phyloP scores from a whole-genome alignment of 805 yeast genomes.

The Cyberlindnera misumaiensis region DNA sequence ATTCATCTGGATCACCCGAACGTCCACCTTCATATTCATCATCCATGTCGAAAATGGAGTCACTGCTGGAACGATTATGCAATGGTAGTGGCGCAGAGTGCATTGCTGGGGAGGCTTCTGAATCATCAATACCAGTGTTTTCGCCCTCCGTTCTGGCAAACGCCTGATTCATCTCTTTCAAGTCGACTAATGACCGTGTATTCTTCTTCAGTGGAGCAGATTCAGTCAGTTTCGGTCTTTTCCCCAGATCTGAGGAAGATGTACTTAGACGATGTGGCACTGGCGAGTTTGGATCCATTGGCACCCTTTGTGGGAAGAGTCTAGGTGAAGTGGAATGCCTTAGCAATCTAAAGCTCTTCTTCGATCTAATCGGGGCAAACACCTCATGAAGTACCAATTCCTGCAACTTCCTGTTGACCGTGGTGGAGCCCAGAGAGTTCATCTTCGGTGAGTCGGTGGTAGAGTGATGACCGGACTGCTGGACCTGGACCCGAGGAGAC shows the following conservation, averaged over 20 bases:
- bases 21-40: slow-evolving; percentile 26
- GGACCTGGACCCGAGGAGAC: slow-evolving; percentile 4
- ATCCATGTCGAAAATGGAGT: slow-evolving; percentile 40
- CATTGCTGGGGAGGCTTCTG: background rate
- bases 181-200: slow-evolving; percentile 20
- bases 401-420: slow-evolving; percentile 62
- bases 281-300: slow-evolving; percentile 1
- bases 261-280: slow-evolving; percentile 18
- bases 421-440: slow-evolving; percentile 48
- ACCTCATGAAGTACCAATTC: slow-evolving; percentile 70
- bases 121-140: slow-evolving; percentile 1
- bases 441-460: slow-evolving; percentile 9
- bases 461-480: background rate
- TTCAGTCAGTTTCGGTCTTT: slow-evolving; percentile 13
- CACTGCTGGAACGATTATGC: slow-evolving; percentile 15
- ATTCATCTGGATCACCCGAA: slow-evolving; percentile 10
- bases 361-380: slow-evolving; percentile 40
- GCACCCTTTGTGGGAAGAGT: slow-evolving; percentile 7
- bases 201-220: slow-evolving; percentile 12
- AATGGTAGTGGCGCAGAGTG: slow-evolving; percentile 3
- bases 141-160: background rate
- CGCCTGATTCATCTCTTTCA: slow-evolving; percentile 11
- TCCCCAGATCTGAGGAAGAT: slow-evolving; percentile 20
- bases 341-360: slow-evolving; percentile 4
- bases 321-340: slow-evolving; percentile 13